Base-by-base conservation (phyloP, 176 grass and related monocot species). In the Oryza australiensis region DNA sequence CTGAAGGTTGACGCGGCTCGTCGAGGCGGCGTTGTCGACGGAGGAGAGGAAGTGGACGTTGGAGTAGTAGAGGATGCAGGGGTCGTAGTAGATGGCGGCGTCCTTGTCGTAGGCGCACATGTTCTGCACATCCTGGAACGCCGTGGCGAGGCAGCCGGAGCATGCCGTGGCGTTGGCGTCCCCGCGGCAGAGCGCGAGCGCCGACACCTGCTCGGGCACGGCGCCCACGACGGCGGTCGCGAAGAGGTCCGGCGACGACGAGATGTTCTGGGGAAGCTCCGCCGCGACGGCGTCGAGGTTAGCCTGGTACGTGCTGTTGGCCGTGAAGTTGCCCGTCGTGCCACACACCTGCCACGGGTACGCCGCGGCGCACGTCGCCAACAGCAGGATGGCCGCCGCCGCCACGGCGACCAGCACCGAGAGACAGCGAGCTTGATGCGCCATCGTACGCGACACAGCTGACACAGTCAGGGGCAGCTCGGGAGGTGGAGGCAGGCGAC, bases 301-400 rank as follows among this genome's bases (percentile, higher is more conserved):
- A 34, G 82, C 27, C 26, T 88, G 71, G 71, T 94, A 94, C 1
- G 57, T 81, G 82, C 70, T 86, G 82, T 92, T 86, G 3, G 68
- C 42, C 4, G 11, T 34, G 69, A 82, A 94, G 66, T 18, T 75
- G 75, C 6, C 66, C 15, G 59, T 30, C 9, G 0, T 14, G 55
- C 69, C 88, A 72, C 91, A 94, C 14, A 64, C 0, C 0, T 72
- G 7, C 86, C 74, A 88, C 13, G 70, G 26, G 18, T 70, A 67
- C 5, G 65, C 45, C 42, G 16, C 16, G 3, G 45, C 49, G 4
- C 29, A 9, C 24, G 68, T 26, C 5, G 45, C 11, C n/a, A 80
- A 71, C 30, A 86, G 37, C 10, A 76, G n/a, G 13, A 84, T n/a
- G 77, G 14, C 38, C n/a, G 35, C 35, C 6, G 6, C 35, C 2